phyloP scores from a whole-genome alignment of 768 basidiomycete species.

The Tricholoma flavovirens region DNA sequence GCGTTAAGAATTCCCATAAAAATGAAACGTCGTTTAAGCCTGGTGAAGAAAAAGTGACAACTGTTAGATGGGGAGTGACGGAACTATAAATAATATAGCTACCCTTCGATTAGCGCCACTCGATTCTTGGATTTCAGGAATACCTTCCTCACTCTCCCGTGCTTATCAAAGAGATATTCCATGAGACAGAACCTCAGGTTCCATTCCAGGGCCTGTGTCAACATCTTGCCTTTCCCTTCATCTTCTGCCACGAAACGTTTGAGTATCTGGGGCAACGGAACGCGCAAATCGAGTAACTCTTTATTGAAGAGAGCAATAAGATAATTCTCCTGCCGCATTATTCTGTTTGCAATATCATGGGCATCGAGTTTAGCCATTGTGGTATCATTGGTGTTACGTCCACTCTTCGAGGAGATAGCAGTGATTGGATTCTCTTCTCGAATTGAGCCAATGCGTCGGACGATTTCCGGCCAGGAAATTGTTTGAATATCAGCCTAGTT shows the following conservation, averaged over 20 bases:
- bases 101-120: conserved; percentile 78
- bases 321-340: conserved; percentile 98
- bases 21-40: conserved; percentile 79
- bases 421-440: conserved; percentile 92
- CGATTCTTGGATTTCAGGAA: conserved; percentile 87
- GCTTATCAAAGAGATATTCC: conserved; percentile 90
- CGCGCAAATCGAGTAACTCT: conserved; percentile 82
- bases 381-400: conserved; percentile 49
- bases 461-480: conserved; percentile 94
- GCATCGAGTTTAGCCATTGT: conserved; percentile 89
- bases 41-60: conserved; percentile 25
- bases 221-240: conserved; percentile 65
- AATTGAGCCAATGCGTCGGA: conserved; percentile 83
- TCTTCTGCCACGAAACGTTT: conserved; percentile 45
- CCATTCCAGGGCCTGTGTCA: conserved; percentile 95
- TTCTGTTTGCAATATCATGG: conserved; percentile 96
- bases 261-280: conserved; percentile 65
- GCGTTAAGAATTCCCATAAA: conserved; percentile 98
- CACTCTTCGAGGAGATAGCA: conserved; percentile 63
- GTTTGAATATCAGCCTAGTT: conserved; percentile 92
- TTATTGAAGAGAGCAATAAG: conserved; percentile 98
- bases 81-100: conserved; percentile 10
- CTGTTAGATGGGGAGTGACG: background rate
- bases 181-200: conserved; percentile 93
- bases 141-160: conserved; percentile 84